phyloP scores from a whole-genome alignment of 2,329 filamentous ascomycete genomes.

The Colletotrichum melonis region DNA sequence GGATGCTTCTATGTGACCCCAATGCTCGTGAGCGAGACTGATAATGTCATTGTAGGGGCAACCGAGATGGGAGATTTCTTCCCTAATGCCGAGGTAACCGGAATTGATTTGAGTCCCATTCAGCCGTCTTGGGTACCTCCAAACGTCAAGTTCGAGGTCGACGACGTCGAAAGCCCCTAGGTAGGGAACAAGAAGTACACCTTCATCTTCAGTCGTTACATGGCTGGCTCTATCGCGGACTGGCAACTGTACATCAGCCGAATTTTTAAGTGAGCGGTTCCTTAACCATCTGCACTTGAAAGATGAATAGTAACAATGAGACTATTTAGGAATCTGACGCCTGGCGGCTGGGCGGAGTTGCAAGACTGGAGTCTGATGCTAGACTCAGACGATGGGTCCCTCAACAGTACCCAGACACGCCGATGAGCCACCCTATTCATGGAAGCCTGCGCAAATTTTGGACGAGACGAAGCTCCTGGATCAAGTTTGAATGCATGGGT shows the following conservation, averaged over 20 bases:
- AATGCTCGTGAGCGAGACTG: not conserved
- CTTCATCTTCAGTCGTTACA: conserved; percentile 43
- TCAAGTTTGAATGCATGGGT: conserved; percentile 44
- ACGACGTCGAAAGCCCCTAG: conserved; percentile 68
- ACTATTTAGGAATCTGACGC: conserved; percentile 43
- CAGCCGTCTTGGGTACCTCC: conserved; percentile 58
- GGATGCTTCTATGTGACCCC: conserved; percentile 39
- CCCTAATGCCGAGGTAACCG: conserved; percentile 8
- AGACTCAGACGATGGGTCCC: conserved; percentile 39
- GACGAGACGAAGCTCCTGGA: conserved; percentile 45
- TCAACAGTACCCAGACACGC: conserved; percentile 16
- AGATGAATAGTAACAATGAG: not conserved
- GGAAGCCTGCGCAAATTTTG: conserved; percentile 37
- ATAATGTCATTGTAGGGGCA: not conserved
- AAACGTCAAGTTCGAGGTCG: conserved; percentile 73
- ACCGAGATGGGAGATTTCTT: not conserved
- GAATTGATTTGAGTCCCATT: conserved; percentile 19
- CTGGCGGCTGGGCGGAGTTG: conserved; percentile 46
- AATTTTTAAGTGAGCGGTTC: not conserved
- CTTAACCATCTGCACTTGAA: not conserved
- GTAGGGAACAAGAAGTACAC: conserved; percentile 48
- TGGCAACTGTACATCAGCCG: conserved; percentile 1
- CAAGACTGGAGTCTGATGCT: conserved; percentile 38
- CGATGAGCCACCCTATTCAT: conserved; percentile 36
- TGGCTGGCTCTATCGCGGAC: conserved; percentile 11